These are phyloP conservation scores for Gautieria morchelliformis DNA, from an alignment of 768 basidiomycete genomes.

Conservation along the genomic window DNA sequence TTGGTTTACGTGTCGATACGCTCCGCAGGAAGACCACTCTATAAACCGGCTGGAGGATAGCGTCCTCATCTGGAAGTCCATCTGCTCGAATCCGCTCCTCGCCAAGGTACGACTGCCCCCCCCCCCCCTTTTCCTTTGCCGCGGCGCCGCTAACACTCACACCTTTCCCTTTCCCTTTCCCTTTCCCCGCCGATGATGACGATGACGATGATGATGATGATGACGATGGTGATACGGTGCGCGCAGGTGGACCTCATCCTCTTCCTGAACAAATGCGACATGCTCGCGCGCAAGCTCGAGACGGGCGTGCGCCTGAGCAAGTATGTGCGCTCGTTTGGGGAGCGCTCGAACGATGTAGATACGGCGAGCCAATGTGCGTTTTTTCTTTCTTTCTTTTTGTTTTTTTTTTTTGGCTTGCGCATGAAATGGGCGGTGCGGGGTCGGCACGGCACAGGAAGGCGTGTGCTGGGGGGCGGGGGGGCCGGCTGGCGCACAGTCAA, in stretches of 20 bases:
- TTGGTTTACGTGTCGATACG: too few relatives aligned
- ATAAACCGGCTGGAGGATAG: slow-evolving; percentile 61
- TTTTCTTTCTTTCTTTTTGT: neutral
- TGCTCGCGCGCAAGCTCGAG: slow-evolving; percentile 54
- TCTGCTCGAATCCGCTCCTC: slow-evolving; percentile 64
- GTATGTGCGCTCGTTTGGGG: slow-evolving; percentile 63
- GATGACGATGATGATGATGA: too few relatives aligned
- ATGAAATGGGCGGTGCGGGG: too few relatives aligned
- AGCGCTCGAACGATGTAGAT: slow-evolving; percentile 60
- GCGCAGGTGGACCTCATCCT: slow-evolving; percentile 53
- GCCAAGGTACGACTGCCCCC: slow-evolving; percentile 27
- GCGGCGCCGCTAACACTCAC: neutral
- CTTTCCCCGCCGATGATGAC: neutral
- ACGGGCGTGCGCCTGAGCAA: slow-evolving; percentile 55
- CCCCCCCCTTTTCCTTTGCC: too few relatives aligned
- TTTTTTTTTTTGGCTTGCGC: neutral
- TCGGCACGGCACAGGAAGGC: too few relatives aligned
- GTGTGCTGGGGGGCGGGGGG: too few relatives aligned
- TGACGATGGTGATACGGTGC: too few relatives aligned
- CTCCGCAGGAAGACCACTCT: slow-evolving; percentile 32
- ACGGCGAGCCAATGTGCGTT: slow-evolving; percentile 55
- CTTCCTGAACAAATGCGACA: slow-evolving; percentile 79
- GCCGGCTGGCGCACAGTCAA: too few relatives aligned
- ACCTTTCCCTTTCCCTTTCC: neutral
- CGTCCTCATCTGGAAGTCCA: slow-evolving; percentile 62